Evolutionary conservation across 106 monocot genomes (phyloP).

Genomic region (Xerophyta viscosa): DNA sequence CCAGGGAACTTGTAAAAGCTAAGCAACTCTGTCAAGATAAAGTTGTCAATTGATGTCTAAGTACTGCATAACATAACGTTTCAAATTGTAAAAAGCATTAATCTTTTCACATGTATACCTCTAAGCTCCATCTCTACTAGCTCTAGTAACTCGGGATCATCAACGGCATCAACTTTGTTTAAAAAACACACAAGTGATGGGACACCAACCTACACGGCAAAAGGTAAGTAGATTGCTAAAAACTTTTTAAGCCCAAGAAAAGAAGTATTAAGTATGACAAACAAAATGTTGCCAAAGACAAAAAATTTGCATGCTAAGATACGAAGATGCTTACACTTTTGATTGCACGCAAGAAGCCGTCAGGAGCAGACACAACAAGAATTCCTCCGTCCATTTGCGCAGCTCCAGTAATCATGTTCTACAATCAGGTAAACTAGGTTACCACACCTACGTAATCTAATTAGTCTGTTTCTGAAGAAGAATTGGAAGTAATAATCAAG

Average conservation of each 20-base stretch:
- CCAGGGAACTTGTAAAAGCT: constrained; percentile 98
- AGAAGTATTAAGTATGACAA: no score
- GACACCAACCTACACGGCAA: constrained; percentile 71
- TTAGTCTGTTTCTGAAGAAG: no score
- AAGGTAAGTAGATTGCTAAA: no score
- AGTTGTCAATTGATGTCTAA: background rate
- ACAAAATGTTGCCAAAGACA: no score
- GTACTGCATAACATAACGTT: no score
- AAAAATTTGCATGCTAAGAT: constrained; percentile 43
- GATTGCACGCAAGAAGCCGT: constrained; percentile 95
- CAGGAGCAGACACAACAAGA: constrained; percentile 95
- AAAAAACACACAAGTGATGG: constrained; percentile 96
- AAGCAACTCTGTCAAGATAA: constrained; percentile 56
- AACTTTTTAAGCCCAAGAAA: no score
- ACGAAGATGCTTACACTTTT: constrained; percentile 92
- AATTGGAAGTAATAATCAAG: no score
- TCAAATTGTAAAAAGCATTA: no score
- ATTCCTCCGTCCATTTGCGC: constrained; percentile 99
- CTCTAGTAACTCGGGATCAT: constrained; percentile 92
- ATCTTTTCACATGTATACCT: constrained; percentile 31
- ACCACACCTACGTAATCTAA: background rate
- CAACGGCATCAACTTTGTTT: constrained; percentile 96
- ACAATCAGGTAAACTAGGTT: constrained; percentile 6
- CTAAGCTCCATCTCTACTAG: constrained; percentile 98
- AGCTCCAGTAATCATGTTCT: constrained; percentile 99